phyloP scores from a whole-genome alignment of 768 basidiomycete species.

The Phaffia tasmanica region DNA sequence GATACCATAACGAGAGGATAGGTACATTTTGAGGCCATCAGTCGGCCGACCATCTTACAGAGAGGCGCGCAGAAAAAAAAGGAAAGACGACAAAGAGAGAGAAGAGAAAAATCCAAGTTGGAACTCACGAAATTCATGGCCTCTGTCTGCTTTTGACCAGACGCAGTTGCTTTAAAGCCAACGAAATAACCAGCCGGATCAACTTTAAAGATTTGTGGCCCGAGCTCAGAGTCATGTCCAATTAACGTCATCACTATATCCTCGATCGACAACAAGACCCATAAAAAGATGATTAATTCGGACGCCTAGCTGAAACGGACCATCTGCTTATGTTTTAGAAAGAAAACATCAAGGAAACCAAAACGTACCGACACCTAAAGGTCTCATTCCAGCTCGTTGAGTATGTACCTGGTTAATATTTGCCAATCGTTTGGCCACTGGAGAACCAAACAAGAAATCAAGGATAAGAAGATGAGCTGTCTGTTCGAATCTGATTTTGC shows the following conservation, averaged over 20 bases:
- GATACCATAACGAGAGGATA: background rate
- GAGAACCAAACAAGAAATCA: too few relatives aligned
- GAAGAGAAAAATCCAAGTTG: background rate
- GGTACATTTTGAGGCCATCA: too few relatives aligned
- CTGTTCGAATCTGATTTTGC: background rate
- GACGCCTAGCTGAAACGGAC: background rate
- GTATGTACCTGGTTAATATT: conserved; percentile 98
- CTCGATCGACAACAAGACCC: background rate
- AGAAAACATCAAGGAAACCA: background rate
- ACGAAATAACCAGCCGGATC: conserved; percentile 98
- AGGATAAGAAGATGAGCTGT: background rate
- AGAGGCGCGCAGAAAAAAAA: too few relatives aligned
- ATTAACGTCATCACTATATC: conserved; percentile 41
- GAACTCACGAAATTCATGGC: conserved; percentile 70
- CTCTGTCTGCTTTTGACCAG: conserved; percentile 90
- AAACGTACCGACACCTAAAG: conserved; percentile 76
- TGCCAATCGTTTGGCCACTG: conserved; percentile 75
- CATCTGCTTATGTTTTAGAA: background rate
- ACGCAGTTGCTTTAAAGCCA: conserved; percentile 92
- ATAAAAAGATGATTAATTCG: background rate
- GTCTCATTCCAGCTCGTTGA: conserved; percentile 92
- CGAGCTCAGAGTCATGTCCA: conserved; percentile 76
- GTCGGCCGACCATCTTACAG: too few relatives aligned
- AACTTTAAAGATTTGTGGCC: conserved; percentile 96
- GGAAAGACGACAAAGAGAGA: background rate